Base-by-base conservation (phyloP, 2,329 filamentous ascomycete species). In the Fusarium algeriense region DNA sequence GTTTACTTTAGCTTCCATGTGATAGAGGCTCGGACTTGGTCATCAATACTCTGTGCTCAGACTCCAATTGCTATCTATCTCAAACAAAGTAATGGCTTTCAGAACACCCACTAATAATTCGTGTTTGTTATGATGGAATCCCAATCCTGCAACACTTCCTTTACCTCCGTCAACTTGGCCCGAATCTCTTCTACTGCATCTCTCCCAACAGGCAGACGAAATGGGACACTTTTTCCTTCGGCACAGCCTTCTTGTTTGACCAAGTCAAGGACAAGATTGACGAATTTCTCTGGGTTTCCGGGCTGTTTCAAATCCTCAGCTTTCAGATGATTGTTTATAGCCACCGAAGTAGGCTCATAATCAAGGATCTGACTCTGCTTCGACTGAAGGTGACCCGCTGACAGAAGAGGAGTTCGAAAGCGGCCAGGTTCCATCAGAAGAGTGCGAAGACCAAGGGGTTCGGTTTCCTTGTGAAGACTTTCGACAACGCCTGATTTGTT, bases 181-280 rank as follows among this genome's bases (percentile, higher is more conserved):
- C 71, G 10, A 64, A 72, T n/a, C 58, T 72, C 15, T 15, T 69
- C 74, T 12, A 78, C 63, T 1, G 74, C 70, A 60, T 81, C 80
- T 9, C 71, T 74, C 3, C 80, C 80, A 6, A 82, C 58, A 12
- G 78, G 73, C 1, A 81, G 62, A 3, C 79, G 73, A 10, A 76
- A 61, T 0, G 76, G 68, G 6, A 63, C 30, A 6, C 5, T 23
- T 19, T 17, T 57, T 2, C 45, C 57, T 15, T 49, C 6, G 10
- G 63, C 37, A 6, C 40, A 55, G 1, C 64, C 63, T 17, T 63
- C 63, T 12, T 55, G 14, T 15, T 50, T 61, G 7, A 68, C 57
- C 5, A 68, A 20, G 37, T 68, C 63, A 3, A 67, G 19, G 1
- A 68, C 46, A 30, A 68, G 15, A 7, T 35, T 6, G 15, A 67